A percentile compares a stretch with the other conserved stretches of the same genome.
phyloP scores from a whole-genome alignment of 2,329 filamentous ascomycete species.

The Xylariaceae sp. region DNA sequence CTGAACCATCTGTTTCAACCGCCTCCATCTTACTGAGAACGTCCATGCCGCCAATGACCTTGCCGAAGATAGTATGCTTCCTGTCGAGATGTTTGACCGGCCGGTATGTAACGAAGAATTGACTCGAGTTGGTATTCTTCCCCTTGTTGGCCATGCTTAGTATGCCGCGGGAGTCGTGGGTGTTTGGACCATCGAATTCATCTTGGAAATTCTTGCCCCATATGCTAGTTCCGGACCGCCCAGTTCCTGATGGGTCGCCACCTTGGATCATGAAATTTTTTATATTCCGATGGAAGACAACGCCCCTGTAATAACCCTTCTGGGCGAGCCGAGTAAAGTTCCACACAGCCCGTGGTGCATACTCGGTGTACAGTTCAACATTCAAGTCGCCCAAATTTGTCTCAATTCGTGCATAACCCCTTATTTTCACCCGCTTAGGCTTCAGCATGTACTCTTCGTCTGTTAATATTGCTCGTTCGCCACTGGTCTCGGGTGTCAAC shows the following conservation, averaged over 20 bases:
- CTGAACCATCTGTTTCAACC: slow-evolving; percentile 74
- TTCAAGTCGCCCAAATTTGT: slow-evolving; percentile 87
- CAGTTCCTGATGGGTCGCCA: slow-evolving; percentile 91
- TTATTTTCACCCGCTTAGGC: slow-evolving; percentile 84
- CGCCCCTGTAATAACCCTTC: slow-evolving; percentile 85
- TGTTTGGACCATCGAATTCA: slow-evolving; percentile 87
- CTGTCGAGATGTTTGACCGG: slow-evolving; percentile 84
- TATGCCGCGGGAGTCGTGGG: slow-evolving; percentile 81
- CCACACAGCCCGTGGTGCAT: slow-evolving; percentile 92
- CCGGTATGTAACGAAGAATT: slow-evolving; percentile 94
- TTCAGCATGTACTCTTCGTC: slow-evolving; percentile 98
- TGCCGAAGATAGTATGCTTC: slow-evolving; percentile 97
- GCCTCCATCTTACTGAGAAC: slow-evolving; percentile 79
- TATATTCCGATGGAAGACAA: slow-evolving; percentile 92
- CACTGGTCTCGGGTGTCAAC: slow-evolving; percentile 88
- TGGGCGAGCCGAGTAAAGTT: slow-evolving; percentile 91
- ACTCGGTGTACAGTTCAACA: slow-evolving; percentile 88
- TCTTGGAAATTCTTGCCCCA: slow-evolving; percentile 96
- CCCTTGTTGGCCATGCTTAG: slow-evolving; percentile 98
- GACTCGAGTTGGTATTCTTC: slow-evolving; percentile 94
- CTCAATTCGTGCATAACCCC: slow-evolving; percentile 88
- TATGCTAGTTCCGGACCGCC: slow-evolving; percentile 85
- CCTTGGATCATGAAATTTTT: slow-evolving; percentile 98
- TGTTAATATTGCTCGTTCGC: slow-evolving; percentile 82
- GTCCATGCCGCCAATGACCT: slow-evolving; percentile 77